phyloP scores from a whole-genome alignment of 192 early-diverging fungal species.

The Coemansia asiatica region DNA sequence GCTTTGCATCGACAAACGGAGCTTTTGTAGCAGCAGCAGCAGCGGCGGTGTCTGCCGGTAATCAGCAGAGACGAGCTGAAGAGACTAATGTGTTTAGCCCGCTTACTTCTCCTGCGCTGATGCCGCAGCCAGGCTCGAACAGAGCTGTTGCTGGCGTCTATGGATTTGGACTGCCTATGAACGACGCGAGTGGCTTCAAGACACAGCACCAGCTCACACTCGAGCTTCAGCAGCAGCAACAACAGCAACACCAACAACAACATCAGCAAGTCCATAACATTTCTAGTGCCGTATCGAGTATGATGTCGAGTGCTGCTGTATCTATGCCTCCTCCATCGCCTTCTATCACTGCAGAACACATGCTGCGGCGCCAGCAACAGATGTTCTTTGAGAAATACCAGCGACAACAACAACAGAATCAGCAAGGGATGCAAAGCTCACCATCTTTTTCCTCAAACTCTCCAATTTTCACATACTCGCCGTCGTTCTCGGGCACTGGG shows the following conservation, averaged over 20 bases:
- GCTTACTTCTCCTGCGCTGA: conserved; percentile 40
- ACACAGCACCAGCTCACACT: conserved; percentile 11
- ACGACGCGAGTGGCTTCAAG: not conserved
- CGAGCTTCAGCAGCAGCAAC: too few species aligned
- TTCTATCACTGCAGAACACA: conserved; percentile 44
- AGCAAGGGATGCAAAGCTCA: conserved; percentile 9
- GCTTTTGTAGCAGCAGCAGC: not conserved
- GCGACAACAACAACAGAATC: not conserved
- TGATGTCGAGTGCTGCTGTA: too few species aligned
- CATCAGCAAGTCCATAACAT: not conserved
- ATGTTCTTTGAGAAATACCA: not conserved
- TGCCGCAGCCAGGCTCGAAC: conserved; percentile 13
- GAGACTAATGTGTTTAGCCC: conserved; percentile 27
- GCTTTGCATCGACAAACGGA: not conserved
- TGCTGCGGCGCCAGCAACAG: conserved; percentile 41
- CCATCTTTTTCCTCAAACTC: conserved; percentile 10
- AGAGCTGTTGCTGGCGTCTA: not conserved
- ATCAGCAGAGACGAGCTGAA: not conserved
- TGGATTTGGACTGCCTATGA: not conserved
- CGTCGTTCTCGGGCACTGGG: conserved; percentile 1
- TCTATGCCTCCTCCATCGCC: conserved; percentile 46
- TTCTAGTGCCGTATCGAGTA: not conserved
- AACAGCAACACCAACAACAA: conserved; percentile 6
- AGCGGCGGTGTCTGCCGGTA: not conserved
- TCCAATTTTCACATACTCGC: conserved; percentile 12